Evolutionary conservation across 495 filamentous ascomycete genomes (phyloP).

Genomic region (Penicillium mononematosum): DNA sequence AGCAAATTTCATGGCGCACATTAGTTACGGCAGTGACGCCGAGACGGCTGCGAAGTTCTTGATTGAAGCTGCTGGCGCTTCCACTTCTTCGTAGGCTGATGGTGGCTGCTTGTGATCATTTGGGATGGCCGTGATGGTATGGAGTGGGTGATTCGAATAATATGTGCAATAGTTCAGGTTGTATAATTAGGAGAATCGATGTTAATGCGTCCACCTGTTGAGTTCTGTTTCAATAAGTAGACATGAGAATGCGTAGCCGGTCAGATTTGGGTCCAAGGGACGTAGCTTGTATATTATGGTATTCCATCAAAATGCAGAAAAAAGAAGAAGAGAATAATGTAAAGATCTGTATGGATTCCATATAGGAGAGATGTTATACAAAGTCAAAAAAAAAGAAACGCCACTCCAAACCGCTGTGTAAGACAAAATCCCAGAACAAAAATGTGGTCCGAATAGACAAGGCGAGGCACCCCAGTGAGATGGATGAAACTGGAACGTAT

Average conservation of each 20-base stretch:
- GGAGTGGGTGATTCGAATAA: neutral
- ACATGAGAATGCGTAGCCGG: neutral
- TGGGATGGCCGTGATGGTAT: neutral
- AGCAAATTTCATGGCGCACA: slow-evolving; percentile 50
- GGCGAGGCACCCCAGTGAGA: neutral
- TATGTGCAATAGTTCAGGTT: neutral
- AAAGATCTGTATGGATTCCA: slow-evolving; percentile 11
- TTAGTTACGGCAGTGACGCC: slow-evolving; percentile 52
- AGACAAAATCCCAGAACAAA: slow-evolving; percentile 16
- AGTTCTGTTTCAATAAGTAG: neutral
- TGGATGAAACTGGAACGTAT: neutral
- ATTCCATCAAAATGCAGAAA: neutral
- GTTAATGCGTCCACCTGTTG: neutral
- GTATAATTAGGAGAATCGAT: neutral
- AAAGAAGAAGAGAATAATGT: neutral
- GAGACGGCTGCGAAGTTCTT: slow-evolving; percentile 49
- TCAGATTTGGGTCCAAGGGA: neutral
- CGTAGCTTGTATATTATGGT: slow-evolving; percentile 4
- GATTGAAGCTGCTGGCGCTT: slow-evolving; percentile 32
- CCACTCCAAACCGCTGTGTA: slow-evolving; percentile 29
- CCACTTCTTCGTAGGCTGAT: slow-evolving; percentile 3
- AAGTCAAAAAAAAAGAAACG: slow-evolving; percentile 19
- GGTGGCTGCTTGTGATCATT: neutral
- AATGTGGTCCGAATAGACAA: neutral
- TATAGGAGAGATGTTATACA: slow-evolving; percentile 31